Evolutionary conservation across 495 filamentous ascomycete species (phyloP).

Genomic region (Lindgomyces ingoldianus): DNA sequence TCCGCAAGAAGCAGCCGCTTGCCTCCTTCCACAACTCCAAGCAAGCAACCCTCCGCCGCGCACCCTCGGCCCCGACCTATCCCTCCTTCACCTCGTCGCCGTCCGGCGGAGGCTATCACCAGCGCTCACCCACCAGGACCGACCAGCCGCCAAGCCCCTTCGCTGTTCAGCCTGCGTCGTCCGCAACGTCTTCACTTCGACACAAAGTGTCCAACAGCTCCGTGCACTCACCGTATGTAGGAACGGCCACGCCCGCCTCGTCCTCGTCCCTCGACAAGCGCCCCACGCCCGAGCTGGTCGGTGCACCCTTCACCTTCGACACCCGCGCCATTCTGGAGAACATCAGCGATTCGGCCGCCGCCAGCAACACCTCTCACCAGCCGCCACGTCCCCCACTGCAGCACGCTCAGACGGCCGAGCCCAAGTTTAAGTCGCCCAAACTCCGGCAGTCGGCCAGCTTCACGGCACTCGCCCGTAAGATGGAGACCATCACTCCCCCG

Average conservation of each 20-base stretch:
- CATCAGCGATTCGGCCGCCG: neutral
- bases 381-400: conserved; percentile 15
- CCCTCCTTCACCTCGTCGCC: conserved; percentile 26
- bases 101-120: conserved; percentile 1
- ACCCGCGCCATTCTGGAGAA: conserved; percentile 1
- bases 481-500: conserved; percentile 52
- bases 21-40: conserved; percentile 20
- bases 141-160: neutral
- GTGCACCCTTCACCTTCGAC: conserved; percentile 26
- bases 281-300: conserved; percentile 35
- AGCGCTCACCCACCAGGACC: conserved; percentile 9
- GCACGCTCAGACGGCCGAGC: conserved; percentile 23
- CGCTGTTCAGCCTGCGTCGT: neutral
- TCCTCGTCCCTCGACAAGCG: conserved; percentile 15
- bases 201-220: neutral
- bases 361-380: conserved; percentile 7
- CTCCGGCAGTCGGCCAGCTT: conserved; percentile 83
- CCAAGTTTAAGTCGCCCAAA: conserved; percentile 45
- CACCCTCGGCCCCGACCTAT: conserved; percentile 30
- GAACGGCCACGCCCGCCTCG: neutral
- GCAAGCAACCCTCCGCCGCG: conserved; percentile 12
- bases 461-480: conserved; percentile 62
- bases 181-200: neutral
- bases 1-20: conserved; percentile 5
- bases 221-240: neutral